Evolutionary conservation across 2,329 filamentous ascomycete genomes (phyloP), one percentile per base, ranked within the genome.

Genomic region (Alternaria brassicae): DNA sequence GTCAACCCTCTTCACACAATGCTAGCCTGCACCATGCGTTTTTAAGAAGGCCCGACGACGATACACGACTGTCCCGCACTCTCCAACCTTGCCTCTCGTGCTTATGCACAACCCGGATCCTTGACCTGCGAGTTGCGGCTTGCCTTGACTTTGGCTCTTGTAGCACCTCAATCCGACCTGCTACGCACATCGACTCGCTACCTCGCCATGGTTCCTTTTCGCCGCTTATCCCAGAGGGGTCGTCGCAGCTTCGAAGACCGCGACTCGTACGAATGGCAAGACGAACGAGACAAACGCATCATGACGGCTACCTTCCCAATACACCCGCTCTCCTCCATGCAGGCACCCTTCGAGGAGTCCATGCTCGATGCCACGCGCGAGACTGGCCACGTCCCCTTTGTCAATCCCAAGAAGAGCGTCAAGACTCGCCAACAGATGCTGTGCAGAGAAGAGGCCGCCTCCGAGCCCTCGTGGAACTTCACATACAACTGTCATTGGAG

Each of bases 281-380:
- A 70, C 63, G 69, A 74, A 54, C 74, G 69, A 67, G 70, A 73
- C 65, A 64, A 66, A 52, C 68, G 66, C 72, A 73, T 72, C 69
- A 75, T 75, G 71, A 68, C 71, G 41, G 67, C 69, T 45, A 70
- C 69, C 56, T 75, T 81, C 60, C 85, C 85, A n/a, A 74, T 79
- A 41, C 92, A 96, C 73, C 92, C 92, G 6, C 89, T 95, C 51
- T 81, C 86, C 15, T 85, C 86, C 28, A 91, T 95, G 86, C 92
- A 95, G 76, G 86, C 85, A 62, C 91, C 92, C 61, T 95, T 96
- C 74, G 88, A 91, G 68, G 92, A 95, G 78, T 94, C 91, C 2
- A 86, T 95, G 67, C 81, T 87, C 57, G 92, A 95, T 72, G 89
- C 89, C 83, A 73, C 78, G 84, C 58, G 75, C 61, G 72, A 76